Conservation (phyloP, 1,284 basidiomycete genomes). For the Apiotrichum akiyoshidainum region DNA sequence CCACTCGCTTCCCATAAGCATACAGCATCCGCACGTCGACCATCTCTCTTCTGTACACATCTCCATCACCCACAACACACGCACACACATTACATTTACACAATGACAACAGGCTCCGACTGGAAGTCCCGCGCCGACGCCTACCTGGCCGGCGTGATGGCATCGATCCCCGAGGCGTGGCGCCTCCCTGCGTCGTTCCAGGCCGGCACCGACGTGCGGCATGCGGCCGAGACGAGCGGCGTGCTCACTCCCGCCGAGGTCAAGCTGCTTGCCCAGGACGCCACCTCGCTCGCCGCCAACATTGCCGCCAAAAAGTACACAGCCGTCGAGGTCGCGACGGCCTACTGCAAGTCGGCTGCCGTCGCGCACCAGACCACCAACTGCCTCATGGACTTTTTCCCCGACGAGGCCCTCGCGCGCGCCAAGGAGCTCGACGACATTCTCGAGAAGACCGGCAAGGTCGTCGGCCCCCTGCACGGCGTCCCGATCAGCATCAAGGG, state of each 20-base stretch:
- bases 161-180: constrained; percentile 18
- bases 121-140: constrained; percentile 14
- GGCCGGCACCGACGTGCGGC: constrained; percentile 10
- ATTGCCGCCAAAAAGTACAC: constrained; percentile 32
- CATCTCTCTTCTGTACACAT: no score
- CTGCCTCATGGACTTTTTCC: constrained; percentile 67
- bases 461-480: constrained; percentile 61
- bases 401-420: constrained; percentile 59
- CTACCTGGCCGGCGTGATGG: constrained; percentile 11
- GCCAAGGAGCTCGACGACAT: constrained; percentile 61
- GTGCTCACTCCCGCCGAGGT: constrained; percentile 27
- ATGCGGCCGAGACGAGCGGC: constrained; percentile 17
- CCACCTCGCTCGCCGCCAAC: constrained; percentile 37
- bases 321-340: constrained; percentile 32
- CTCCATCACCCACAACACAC: no score
- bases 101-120: constrained; percentile 10
- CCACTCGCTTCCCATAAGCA: no score
- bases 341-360: constrained; percentile 30
- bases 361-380: constrained; percentile 54
- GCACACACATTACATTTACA: neutral
- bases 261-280: constrained; percentile 37
- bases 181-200: constrained; percentile 7
- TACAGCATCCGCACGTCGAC: no score
- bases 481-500: constrained; percentile 62
- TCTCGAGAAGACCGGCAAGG: constrained; percentile 54